Evolutionary conservation across 805 yeast genomes (phyloP).

Genomic region (Yamadazyma ubonensis): DNA sequence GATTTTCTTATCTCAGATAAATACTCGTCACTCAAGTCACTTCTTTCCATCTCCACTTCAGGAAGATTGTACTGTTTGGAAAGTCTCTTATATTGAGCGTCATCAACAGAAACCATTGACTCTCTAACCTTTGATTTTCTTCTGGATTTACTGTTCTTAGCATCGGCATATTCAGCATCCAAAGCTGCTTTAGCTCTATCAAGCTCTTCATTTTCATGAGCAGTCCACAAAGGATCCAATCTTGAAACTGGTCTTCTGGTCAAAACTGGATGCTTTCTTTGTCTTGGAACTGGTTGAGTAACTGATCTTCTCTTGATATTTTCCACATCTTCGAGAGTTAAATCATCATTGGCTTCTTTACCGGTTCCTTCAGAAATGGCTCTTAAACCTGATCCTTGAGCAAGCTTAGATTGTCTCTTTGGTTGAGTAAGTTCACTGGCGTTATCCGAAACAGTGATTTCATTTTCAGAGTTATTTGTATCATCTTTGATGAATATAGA

Average conservation of each 20-base stretch:
- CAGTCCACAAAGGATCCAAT: slow-evolving; percentile 55
- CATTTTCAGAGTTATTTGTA: slow-evolving; percentile 27
- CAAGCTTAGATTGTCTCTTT: slow-evolving; percentile 33
- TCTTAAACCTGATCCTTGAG: slow-evolving; percentile 22
- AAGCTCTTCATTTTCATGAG: slow-evolving; percentile 48
- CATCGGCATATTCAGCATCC: slow-evolving; percentile 33
- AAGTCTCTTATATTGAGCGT: slow-evolving; percentile 11
- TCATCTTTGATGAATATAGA: slow-evolving; percentile 39
- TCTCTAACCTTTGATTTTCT: slow-evolving; percentile 23
- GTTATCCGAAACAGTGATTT: slow-evolving; percentile 24
- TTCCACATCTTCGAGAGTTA: slow-evolving; percentile 47
- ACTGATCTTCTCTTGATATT: slow-evolving; percentile 45
- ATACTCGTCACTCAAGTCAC: slow-evolving; percentile 43
- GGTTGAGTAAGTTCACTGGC: slow-evolving; percentile 31
- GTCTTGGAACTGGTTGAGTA: slow-evolving; percentile 38
- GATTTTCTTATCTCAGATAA: slow-evolving; percentile 45
- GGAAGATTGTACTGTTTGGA: slow-evolving; percentile 32
- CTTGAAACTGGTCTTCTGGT: slow-evolving; percentile 57
- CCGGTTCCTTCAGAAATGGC: slow-evolving; percentile 37
- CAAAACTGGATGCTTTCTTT: slow-evolving; percentile 36
- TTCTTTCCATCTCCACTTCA: slow-evolving; percentile 33
- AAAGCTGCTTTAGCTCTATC: slow-evolving; percentile 44
- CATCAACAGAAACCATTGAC: slow-evolving; percentile 34
- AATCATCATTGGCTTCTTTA: slow-evolving; percentile 26
- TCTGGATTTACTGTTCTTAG: slow-evolving; percentile 13